Conservation (phyloP, 2,329 filamentous ascomycete genomes). For the Calonectria henricotiae region DNA sequence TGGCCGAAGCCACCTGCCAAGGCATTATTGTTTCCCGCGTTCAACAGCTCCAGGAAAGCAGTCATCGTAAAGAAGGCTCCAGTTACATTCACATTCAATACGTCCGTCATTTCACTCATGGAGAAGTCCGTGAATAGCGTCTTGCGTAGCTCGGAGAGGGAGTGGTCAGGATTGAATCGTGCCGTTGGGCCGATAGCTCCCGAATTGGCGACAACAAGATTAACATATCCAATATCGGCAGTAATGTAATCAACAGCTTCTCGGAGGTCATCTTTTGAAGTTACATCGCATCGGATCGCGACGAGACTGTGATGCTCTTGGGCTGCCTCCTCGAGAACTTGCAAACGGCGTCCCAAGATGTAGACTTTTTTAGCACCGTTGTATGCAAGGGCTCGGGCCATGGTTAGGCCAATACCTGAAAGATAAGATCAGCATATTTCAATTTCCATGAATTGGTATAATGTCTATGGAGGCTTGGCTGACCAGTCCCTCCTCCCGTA, state of each 20-base stretch:
- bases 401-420: constrained; percentile 9
- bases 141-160: neutral
- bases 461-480: neutral
- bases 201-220: neutral
- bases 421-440: neutral
- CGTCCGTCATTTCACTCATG: neutral
- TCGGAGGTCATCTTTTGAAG: constrained; percentile 5
- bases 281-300: constrained; percentile 1
- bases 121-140: neutral
- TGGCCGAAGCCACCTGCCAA: neutral
- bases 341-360: neutral
- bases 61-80: constrained; percentile 4
- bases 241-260: neutral
- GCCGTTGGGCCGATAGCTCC: neutral
- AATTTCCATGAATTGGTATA: neutral
- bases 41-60: constrained; percentile 5
- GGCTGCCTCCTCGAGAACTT: constrained; percentile 10
- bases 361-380: constrained; percentile 10
- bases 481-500: constrained; percentile 10
- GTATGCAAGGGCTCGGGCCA: constrained; percentile 12
- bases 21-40: constrained; percentile 5
- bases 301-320: constrained; percentile 4
- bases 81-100: neutral
- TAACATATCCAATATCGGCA: neutral
- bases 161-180: neutral